Evolutionary conservation across 148 eudicot genomes (phyloP), one percentile per base, ranked within the genome.

Genomic region (Fallopia convolvulus): DNA sequence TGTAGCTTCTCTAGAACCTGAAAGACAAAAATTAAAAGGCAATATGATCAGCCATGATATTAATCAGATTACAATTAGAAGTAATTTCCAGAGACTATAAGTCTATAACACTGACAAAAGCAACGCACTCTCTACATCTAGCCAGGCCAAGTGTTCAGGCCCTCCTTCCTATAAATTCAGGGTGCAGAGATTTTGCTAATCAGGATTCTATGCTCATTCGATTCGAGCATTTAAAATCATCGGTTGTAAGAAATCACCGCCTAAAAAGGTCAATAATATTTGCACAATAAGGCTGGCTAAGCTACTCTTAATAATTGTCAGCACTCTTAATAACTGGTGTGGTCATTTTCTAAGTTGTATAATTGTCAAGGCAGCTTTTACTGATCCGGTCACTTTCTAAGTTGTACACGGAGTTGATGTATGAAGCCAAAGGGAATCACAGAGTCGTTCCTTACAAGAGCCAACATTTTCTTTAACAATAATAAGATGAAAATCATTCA

Each of bases 1-100:
- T 90, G 84, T 55, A 94, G 81, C 86, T 92, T 94, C 85, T 94
- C 98, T 58, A 94, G 78, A 68, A 94, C 88, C 98, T 94, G 6
- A 32, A 70, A 68, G 39, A 50, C 2, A 41, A 39, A 9, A 13
- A 55, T n/a, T n/a, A 32, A 8, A 61, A 46, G 21, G 14, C 21
- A 55, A 15, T 2, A 17, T 32, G 18, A n/a, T 56, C 30, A 9
- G 21, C 0, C 36, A 58, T 32, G 18, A 53, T 40, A 36, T 20
- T 58, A 58, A 21, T n/a, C 70, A 26, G 70, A 32, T 61, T 61
- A 61, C 68, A 61, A 61, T 61, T 61, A 61, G 68, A 61, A 61
- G 68, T 26, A 9, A 61, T 23, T 61, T 61, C 36, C 68, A 26
- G 68, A 14, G 3, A 7, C n/a, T n/a, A n/a, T n/a, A n/a, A n/a